Percentiles rank a stretch among this genome's conserved stretches.
phyloP scores from a whole-genome alignment of 345 rosid species.

The Rhizophora apiculata region DNA sequence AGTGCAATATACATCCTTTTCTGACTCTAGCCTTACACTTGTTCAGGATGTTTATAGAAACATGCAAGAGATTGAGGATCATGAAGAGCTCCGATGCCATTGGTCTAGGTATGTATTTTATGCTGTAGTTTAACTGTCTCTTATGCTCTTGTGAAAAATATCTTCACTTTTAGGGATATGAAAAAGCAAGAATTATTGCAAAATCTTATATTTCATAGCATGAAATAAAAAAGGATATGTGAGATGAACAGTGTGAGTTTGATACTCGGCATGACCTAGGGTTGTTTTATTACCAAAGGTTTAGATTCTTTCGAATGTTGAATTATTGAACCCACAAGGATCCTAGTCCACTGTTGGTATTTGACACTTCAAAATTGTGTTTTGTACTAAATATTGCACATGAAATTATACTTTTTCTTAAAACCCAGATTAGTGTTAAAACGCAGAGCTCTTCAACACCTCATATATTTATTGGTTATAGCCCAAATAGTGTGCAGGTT shows the following conservation, averaged over 20 bases:
- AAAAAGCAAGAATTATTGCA: not conserved
- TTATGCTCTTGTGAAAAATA: not conserved
- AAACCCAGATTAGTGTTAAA: not conserved
- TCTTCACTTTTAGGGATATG: too few relatives aligned
- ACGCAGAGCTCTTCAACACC: not conserved
- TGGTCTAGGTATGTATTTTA: slow-evolving; percentile 25
- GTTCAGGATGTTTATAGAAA: slow-evolving; percentile 34
- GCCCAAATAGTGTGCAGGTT: not conserved
- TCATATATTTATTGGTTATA: not conserved
- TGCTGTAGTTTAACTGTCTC: too few relatives aligned
- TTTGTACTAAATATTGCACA: too few relatives aligned
- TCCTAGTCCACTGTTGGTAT: too few relatives aligned
- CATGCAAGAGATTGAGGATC: slow-evolving; percentile 34
- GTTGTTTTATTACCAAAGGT: not conserved
- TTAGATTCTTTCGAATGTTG: too few relatives aligned
- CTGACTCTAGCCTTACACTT: not conserved
- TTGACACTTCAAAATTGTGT: too few relatives aligned
- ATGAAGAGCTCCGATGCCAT: slow-evolving; percentile 39
- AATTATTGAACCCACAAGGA: too few relatives aligned
- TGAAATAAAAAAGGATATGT: not conserved
- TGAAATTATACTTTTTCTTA: too few relatives aligned
- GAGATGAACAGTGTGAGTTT: not conserved
- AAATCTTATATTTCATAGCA: too few relatives aligned
- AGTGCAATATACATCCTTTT: not conserved
- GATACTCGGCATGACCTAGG: not conserved